Percentiles rank a stretch among this genome's conserved stretches.
Conservation (phyloP, 2,329 filamentous ascomycete genomes). For the Colletotrichum tropicale region DNA sequence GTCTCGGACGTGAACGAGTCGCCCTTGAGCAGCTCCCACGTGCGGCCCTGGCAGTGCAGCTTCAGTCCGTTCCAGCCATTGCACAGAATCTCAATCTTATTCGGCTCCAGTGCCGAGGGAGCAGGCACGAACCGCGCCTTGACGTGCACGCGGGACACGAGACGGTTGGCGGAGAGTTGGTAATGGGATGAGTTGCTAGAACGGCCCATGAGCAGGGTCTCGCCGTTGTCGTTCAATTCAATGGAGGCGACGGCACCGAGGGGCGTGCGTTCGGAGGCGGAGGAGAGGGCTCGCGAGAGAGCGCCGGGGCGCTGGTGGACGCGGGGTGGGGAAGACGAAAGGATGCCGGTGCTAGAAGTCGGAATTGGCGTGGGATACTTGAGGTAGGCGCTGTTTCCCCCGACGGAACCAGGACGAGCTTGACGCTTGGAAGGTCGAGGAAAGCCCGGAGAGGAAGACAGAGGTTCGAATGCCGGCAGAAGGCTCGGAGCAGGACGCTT, state of each 20-base stretch:
- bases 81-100: constrained; percentile 87
- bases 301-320: constrained; percentile 26
- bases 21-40: constrained; percentile 85
- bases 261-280: constrained; percentile 78
- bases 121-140: constrained; percentile 83
- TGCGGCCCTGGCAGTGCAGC: constrained; percentile 86
- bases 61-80: constrained; percentile 96
- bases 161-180: constrained; percentile 88
- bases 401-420: constrained; percentile 42
- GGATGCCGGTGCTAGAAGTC: constrained; percentile 89
- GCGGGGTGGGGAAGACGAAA: constrained; percentile 82
- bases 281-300: constrained; percentile 52
- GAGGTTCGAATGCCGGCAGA: constrained; percentile 79
- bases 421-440: constrained; percentile 74
- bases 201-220: constrained; percentile 84
- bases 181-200: constrained; percentile 96
- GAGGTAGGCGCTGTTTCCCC: constrained; percentile 50
- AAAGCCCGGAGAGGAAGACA: constrained; percentile 78
- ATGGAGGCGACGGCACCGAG: constrained; percentile 84
- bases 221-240: constrained; percentile 80
- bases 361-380: constrained; percentile 94
- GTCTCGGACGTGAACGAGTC: constrained; percentile 91
- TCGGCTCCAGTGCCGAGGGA: constrained; percentile 68
- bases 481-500: constrained; percentile 71
- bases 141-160: constrained; percentile 93